These are phyloP conservation scores for Pseudomassariella vexata DNA, from an alignment of 2,329 filamentous ascomycete species.

Conservation along the genomic window DNA sequence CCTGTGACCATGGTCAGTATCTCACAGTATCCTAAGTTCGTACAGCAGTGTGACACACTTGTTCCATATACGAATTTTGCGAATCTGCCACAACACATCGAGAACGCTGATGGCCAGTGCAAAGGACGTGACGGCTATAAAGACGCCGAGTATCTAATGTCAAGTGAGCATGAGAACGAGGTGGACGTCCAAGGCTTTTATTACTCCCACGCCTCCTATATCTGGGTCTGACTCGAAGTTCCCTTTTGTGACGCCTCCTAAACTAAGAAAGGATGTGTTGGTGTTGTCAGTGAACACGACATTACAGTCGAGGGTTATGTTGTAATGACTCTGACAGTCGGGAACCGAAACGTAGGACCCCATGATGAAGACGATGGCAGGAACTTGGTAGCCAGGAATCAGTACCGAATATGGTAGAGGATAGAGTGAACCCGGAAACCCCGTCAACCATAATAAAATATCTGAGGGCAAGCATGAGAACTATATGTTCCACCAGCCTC, in stretches of 20 bases:
- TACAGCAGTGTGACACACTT: too few species aligned
- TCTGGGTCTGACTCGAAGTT: slow-evolving; percentile 15
- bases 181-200: background rate
- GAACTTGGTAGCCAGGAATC: too few species aligned
- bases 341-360: slow-evolving; percentile 15
- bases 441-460: too few species aligned
- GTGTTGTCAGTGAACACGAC: slow-evolving; percentile 4
- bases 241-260: slow-evolving; percentile 27
- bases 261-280: too few species aligned
- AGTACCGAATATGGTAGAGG: too few species aligned
- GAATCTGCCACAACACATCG: slow-evolving; percentile 10
- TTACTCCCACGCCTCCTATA: slow-evolving; percentile 18
- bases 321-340: slow-evolving; percentile 12
- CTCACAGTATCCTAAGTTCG: too few species aligned
- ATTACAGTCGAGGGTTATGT: slow-evolving; percentile 12
- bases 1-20: too few species aligned
- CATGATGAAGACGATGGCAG: too few species aligned
- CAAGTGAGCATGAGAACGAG: slow-evolving; percentile 2
- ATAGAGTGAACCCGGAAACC: too few species aligned
- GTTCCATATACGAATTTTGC: slow-evolving; percentile 8
- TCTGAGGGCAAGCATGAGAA: too few species aligned
- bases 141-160: slow-evolving; percentile 16
- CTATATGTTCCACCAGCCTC: too few species aligned
- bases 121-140: slow-evolving; percentile 17
- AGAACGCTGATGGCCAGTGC: slow-evolving; percentile 11